Evolutionary conservation across 225 moss, liverwort and hornwort species (phyloP).

Genomic region (Neckera pumila): DNA sequence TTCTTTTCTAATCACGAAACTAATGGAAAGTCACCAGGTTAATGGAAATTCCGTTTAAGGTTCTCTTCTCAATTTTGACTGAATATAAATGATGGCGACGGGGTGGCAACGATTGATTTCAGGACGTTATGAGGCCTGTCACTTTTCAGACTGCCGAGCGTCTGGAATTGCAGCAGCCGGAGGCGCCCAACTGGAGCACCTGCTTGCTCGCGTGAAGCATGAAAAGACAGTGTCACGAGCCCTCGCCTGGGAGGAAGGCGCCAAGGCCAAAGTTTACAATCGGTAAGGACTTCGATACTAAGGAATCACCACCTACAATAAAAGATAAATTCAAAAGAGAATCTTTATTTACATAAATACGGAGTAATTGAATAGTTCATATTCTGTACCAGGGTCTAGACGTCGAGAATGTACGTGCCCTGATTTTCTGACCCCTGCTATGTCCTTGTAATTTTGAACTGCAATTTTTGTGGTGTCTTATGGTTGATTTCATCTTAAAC

Average conservation of each 20-base stretch:
- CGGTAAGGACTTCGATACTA: not conserved
- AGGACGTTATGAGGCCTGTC: slow-evolving; percentile 30
- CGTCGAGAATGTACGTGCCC: not conserved
- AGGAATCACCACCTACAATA: not conserved
- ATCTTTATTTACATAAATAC: not conserved
- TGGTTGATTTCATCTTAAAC: not conserved
- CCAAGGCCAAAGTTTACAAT: slow-evolving; percentile 44
- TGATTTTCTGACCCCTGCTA: not conserved
- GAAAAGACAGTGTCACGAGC: slow-evolving; percentile 42
- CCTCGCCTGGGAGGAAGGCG: slow-evolving; percentile 51
- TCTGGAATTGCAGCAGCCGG: slow-evolving; percentile 35
- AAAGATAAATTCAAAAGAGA: not conserved
- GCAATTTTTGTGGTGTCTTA: not conserved
- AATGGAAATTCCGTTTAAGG: not conserved
- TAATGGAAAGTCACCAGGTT: not conserved
- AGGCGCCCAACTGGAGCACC: slow-evolving; percentile 50
- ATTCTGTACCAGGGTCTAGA: not conserved
- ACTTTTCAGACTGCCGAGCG: slow-evolving; percentile 33
- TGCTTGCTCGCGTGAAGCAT: slow-evolving; percentile 53
- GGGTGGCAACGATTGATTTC: not conserved
- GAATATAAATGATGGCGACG: not conserved
- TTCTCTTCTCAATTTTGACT: not conserved
- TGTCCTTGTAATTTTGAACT: not conserved
- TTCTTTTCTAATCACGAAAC: not conserved
- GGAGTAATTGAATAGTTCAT: not conserved